These are phyloP conservation scores for Noccaea bulbosa DNA, from an alignment of 345 rosid genomes.

Conservation along the genomic window DNA sequence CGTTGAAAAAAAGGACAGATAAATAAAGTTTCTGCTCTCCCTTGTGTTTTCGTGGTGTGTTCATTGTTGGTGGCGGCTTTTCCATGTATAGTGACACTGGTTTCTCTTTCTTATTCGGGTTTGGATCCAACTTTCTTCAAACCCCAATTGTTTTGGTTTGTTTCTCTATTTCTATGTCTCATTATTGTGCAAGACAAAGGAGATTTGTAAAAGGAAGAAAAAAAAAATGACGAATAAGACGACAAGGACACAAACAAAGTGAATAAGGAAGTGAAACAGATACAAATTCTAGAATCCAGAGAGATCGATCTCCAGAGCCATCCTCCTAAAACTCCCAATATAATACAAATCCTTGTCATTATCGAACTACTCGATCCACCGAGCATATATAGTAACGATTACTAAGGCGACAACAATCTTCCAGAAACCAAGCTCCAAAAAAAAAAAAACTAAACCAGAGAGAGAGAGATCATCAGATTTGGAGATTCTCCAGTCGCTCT, in stretches of 20 bases:
- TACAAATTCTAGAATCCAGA: constrained; percentile 38
- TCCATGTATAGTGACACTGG: constrained; percentile 36
- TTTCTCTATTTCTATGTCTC: too few relatives aligned
- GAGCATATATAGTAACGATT: constrained; percentile 32
- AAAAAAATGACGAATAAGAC: not conserved
- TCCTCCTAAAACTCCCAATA: constrained; percentile 39
- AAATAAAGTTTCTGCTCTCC: constrained; percentile 9
- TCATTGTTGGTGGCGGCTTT: not conserved
- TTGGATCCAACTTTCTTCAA: constrained; percentile 32
- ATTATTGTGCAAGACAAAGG: not conserved
- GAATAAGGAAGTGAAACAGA: constrained; percentile 36
- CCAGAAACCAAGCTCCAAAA: constrained; percentile 44
- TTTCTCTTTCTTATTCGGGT: constrained; percentile 31
- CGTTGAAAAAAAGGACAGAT: constrained; percentile 30
- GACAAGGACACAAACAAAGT: constrained; percentile 32
- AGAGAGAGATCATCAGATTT: constrained; percentile 46
- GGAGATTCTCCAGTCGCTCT: constrained; percentile 57
- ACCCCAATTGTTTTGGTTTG: constrained; percentile 27
- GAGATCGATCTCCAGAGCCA: constrained; percentile 4
- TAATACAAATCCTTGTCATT: constrained; percentile 42
- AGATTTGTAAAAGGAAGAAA: not conserved
- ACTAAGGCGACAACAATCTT: constrained; percentile 27
- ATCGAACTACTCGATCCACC: constrained; percentile 43
- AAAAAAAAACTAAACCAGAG: constrained; percentile 21
- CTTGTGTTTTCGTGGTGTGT: constrained; percentile 17